Percentiles rank a stretch among this genome's conserved stretches.
Evolutionary conservation across 1,284 basidiomycete species (phyloP).

Genomic region (Psilocybe mexicana): DNA sequence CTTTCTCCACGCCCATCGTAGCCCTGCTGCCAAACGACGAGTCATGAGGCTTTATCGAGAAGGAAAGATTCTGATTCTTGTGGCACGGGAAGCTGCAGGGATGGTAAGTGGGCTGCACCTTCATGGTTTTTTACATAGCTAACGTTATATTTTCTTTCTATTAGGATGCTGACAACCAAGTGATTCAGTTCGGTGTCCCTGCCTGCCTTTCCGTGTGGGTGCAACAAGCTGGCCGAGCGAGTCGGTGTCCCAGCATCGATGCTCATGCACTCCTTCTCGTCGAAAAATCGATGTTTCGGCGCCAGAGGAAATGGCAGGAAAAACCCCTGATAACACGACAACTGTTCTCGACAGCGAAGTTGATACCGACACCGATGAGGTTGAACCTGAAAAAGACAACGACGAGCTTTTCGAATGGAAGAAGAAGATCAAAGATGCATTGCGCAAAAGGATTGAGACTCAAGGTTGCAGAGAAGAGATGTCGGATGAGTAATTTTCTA

Average conservation of each 20-base stretch:
- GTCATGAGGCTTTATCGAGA: conserved; percentile 19
- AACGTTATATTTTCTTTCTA: too few species aligned
- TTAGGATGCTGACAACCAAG: conserved; percentile 25
- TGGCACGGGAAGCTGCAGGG: conserved; percentile 34
- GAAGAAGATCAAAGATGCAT: conserved; percentile 25
- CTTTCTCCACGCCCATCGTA: conserved; percentile 11
- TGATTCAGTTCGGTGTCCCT: conserved; percentile 33
- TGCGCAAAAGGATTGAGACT: conserved; percentile 24
- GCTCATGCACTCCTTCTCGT: conserved; percentile 31
- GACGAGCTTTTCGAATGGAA: conserved; percentile 15
- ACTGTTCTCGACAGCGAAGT: neutral
- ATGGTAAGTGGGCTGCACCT: conserved; percentile 32
- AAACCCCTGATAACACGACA: neutral
- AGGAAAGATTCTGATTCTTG: conserved; percentile 27
- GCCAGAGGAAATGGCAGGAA: conserved; percentile 16
- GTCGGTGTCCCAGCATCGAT: conserved; percentile 21
- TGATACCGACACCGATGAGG: neutral
- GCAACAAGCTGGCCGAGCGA: conserved; percentile 34
- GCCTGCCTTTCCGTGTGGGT: conserved; percentile 31
- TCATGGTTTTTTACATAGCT: too few species aligned
- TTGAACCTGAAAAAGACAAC: conserved; percentile 6
- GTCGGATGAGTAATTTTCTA: conserved; percentile 23
- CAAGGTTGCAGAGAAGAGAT: conserved; percentile 21
- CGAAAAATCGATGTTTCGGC: conserved; percentile 31
- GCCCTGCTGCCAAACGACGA: neutral